Conservation (phyloP, 176 grass and related monocot species). For the Leersia perrieri region DNA sequence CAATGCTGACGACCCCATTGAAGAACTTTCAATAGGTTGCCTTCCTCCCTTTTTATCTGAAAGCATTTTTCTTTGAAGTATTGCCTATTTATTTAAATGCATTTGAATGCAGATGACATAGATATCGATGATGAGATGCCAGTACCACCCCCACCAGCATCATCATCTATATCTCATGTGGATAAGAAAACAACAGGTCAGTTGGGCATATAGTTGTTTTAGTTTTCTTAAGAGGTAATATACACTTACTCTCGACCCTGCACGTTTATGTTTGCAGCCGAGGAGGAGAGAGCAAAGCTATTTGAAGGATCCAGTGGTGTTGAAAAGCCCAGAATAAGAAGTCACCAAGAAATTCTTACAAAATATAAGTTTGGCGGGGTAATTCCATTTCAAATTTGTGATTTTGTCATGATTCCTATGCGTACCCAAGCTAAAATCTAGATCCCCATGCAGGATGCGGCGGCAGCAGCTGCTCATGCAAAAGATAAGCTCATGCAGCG, state of each 20-base stretch:
- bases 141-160: constrained; percentile 28
- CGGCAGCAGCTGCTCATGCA: constrained; percentile 87
- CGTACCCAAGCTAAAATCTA: constrained; percentile 23
- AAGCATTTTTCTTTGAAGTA: constrained; percentile 19
- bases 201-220: background rate
- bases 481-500: constrained; percentile 86
- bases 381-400: constrained; percentile 26
- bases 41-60: constrained; percentile 37
- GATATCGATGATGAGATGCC: constrained; percentile 74
- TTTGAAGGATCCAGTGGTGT: constrained; percentile 80
- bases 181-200: constrained; percentile 53
- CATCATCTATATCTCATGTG: constrained; percentile 45
- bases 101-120: constrained; percentile 80
- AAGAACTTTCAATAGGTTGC: constrained; percentile 82
- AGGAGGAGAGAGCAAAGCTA: constrained; percentile 68
- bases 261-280: constrained; percentile 32
- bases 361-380: constrained; percentile 97
- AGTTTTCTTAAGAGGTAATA: background rate
- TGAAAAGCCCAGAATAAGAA: constrained; percentile 79
- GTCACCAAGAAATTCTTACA: constrained; percentile 88
- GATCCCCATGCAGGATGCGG: constrained; percentile 61
- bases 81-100: constrained; percentile 23
- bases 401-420: background rate
- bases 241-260: background rate
- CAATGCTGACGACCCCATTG: constrained; percentile 37